Evolutionary conservation across 441 rosid genomes (phyloP), one percentile per base, ranked within the genome.

Genomic region (Geranium incanum): DNA sequence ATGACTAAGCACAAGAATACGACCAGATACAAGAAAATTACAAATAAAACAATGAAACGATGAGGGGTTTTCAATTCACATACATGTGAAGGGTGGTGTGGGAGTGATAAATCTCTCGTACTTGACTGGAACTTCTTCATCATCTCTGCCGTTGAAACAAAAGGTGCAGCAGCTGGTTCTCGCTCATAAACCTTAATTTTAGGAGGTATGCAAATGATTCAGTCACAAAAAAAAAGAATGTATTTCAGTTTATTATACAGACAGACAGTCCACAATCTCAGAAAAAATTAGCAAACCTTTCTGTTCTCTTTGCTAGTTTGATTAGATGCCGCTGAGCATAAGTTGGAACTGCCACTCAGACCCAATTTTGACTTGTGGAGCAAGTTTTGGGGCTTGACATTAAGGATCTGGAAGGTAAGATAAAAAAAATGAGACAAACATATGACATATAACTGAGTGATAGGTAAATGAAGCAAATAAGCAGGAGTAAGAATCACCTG

Each of bases 101-200:
- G 87, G 74, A 88, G 71, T 36, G 96, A 79, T 79, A 87, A 73
- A 75, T 86, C 96, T 80, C 96, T 86, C 18, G 98, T 89, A 72
- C 90, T 81, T 71, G 96, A 88, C 78, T 92, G 88, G 76, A 92
- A 95, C 83, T 89, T 92, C 59, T 80, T 91, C 83, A 89, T 83
- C 93, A 92, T 78, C 76, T 92, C 98, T 66, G 98, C 98, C 78
- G 81, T 87, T 73, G 99, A 91, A 80, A 93, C 77, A 73, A 95
- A 95, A 23, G 92, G 96, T 72, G 78, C 69, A 13, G 74, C 74
- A 23, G 75, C 77, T 52, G 71, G 73, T 66, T 92, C 92, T 67
- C 98, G 88, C 21, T 82, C 84, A 72, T 92, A 95, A 71, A 95
- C 81, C 99, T 95, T 76, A 75, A n/a, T 52, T 66, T 69, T 71